Conservation (phyloP, 2,329 filamentous ascomycete genomes). For the Chaetomiaceae sp. region DNA sequence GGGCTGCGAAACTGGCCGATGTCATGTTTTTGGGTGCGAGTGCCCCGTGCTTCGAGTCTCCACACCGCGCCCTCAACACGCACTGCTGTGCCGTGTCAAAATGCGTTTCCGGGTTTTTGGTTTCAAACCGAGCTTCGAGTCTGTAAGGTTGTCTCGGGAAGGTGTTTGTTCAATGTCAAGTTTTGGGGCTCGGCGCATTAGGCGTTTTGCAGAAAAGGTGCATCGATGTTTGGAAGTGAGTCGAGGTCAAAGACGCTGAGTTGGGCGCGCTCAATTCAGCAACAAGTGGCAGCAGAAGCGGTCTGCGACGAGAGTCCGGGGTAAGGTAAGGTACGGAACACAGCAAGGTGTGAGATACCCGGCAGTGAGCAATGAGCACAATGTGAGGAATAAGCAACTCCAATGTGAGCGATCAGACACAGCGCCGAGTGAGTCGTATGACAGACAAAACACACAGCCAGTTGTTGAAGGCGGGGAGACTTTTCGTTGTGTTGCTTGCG, state of each 20-base stretch:
- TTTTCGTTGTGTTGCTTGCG: too few relatives aligned
- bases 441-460: background rate
- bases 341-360: too few relatives aligned
- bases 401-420: background rate
- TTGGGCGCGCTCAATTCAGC: constrained; percentile 7
- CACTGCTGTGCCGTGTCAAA: constrained; percentile 11
- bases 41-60: constrained; percentile 12
- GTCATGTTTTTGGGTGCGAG: constrained; percentile 20
- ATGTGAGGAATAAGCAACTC: background rate
- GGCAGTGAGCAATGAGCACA: background rate
- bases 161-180: background rate
- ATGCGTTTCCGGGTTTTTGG: constrained; percentile 1
- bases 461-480: constrained; percentile 8
- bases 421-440: background rate
- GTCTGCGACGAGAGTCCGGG: background rate
- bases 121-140: constrained; percentile 2
- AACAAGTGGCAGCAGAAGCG: background rate
- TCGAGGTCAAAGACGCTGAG: background rate
- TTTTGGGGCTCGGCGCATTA: constrained; percentile 15
- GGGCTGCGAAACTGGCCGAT: constrained; percentile 23
- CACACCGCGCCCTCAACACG: constrained; percentile 12
- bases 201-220: constrained; percentile 7
- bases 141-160: constrained; percentile 15
- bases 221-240: constrained; percentile 1
- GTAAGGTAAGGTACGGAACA: too few relatives aligned